Evolutionary conservation across 2,329 filamentous ascomycete species (phyloP), one percentile per base, ranked within the genome.

Genomic region (Pseudogymnoascus sp.): DNA sequence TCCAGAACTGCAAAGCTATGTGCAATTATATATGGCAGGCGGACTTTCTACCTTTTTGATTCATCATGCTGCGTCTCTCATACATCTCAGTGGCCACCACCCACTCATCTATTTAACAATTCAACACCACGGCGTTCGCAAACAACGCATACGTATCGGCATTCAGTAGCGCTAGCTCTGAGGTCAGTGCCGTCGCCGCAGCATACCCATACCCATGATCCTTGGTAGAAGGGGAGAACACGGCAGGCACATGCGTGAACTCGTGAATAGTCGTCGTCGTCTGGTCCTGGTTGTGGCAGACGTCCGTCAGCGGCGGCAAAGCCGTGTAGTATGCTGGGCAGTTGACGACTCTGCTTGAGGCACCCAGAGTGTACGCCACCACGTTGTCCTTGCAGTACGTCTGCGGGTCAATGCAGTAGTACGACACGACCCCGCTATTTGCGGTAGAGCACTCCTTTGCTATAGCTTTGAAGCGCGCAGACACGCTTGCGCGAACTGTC

Each of bases 191-290:
- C 2, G 71, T 77, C 5, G 75, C 72, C 60, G 78, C 78, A 4
- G 77, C 72, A 69, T 87, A 89, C 28, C 83, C 85, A 67, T 84
- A 84, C 25, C 77, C 81, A 61, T 81, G 76, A 70, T 89, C 87
- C 1, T 79, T 72, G 1, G 86, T 88, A 7, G 84, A 83, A 63
- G 83, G 83, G 66, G 67, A 72, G 65, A 75, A 80, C 11, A 81
- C 78, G 74, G 75, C 78, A 71, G 80, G 74, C n/a, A 81, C 78
- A 70, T 89, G 87, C 7, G 86, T 88, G 67, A 80, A 78, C 78
- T 90, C 87, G 70, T 90, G 87, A 12, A 90, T 73, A 34, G 80
- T 80, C 12, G 86, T 89, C 10, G 82, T 86, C 2, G 83, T 84
- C 75, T 87, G 84, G 70, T 89, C 87, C 74, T 89, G 86, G 2